Conservation (phyloP, 352 stramenopile genomes). For the Thalassiosira hispida region DNA sequence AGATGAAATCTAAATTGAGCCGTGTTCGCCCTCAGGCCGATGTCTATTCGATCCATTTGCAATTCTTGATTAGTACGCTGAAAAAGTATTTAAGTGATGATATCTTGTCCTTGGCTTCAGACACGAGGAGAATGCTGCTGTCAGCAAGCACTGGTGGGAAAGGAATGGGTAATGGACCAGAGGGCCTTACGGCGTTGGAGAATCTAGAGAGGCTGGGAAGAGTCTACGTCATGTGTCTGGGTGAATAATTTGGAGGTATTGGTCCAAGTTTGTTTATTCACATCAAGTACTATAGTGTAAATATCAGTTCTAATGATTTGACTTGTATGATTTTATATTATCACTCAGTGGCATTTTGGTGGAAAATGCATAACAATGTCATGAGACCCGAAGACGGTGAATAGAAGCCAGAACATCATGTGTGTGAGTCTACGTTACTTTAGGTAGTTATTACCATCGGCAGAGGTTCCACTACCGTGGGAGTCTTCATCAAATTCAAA, state of each 20-base stretch:
- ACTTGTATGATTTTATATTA: too few relatives aligned
- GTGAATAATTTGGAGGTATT: constrained; percentile 42
- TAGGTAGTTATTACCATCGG: too few relatives aligned
- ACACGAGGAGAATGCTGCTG: constrained; percentile 65
- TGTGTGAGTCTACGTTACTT: too few relatives aligned
- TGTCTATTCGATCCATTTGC: constrained; percentile 75
- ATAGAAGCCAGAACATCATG: too few relatives aligned
- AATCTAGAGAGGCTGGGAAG: constrained; percentile 78
- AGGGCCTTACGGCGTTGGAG: constrained; percentile 76
- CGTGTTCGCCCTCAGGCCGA: constrained; percentile 71
- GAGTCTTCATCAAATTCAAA: neutral
- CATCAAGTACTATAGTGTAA: neutral
- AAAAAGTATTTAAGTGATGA: constrained; percentile 76
- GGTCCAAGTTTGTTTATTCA: neutral
- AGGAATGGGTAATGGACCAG: constrained; percentile 67
- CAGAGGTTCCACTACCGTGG: too few relatives aligned
- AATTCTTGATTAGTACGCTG: constrained; percentile 81
- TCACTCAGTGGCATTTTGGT: too few relatives aligned
- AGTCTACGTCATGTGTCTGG: constrained; percentile 82
- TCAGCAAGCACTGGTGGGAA: constrained; percentile 47
- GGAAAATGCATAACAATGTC: too few relatives aligned
- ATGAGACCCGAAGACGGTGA: too few relatives aligned
- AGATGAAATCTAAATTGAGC: constrained; percentile 70
- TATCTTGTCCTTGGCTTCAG: constrained; percentile 55
- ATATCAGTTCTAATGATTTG: neutral